Evolutionary conservation across 192 early-diverging fungal genomes (phyloP).

Genomic region (Umbelopsis sp.): DNA sequence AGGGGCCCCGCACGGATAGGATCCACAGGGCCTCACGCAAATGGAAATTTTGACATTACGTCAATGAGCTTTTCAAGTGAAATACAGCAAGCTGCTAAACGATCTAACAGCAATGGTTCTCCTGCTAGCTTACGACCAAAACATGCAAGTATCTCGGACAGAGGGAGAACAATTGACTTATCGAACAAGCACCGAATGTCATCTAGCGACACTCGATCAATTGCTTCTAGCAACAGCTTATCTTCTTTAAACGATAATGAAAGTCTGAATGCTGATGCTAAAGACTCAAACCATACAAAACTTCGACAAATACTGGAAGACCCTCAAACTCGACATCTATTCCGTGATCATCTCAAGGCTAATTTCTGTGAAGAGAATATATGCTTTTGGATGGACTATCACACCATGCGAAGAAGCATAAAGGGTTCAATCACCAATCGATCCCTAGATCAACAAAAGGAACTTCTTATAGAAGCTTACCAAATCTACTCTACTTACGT

Average conservation of each 20-base stretch:
- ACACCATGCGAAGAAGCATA: conserved; percentile 42
- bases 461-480: conserved; percentile 48
- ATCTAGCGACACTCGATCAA: background rate
- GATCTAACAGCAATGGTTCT: background rate
- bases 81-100: background rate
- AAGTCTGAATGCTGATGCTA: background rate
- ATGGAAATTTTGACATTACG: background rate
- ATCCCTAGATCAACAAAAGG: conserved; percentile 28
- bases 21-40: background rate
- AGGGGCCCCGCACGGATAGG: background rate
- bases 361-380: conserved; percentile 77
- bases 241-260: conserved; percentile 6
- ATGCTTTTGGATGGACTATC: conserved; percentile 64
- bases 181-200: background rate
- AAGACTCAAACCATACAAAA: conserved; percentile 48
- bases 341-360: conserved; percentile 61
- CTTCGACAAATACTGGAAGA: conserved; percentile 62
- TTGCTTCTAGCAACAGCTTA: background rate
- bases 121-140: background rate
- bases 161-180: conserved; percentile 4
- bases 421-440: conserved; percentile 26
- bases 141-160: background rate
- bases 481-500: conserved; percentile 56
- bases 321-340: conserved; percentile 49
- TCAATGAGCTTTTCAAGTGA: background rate